Conservation (phyloP, 441 rosid genomes). For the Gossypium davidsonii region DNA sequence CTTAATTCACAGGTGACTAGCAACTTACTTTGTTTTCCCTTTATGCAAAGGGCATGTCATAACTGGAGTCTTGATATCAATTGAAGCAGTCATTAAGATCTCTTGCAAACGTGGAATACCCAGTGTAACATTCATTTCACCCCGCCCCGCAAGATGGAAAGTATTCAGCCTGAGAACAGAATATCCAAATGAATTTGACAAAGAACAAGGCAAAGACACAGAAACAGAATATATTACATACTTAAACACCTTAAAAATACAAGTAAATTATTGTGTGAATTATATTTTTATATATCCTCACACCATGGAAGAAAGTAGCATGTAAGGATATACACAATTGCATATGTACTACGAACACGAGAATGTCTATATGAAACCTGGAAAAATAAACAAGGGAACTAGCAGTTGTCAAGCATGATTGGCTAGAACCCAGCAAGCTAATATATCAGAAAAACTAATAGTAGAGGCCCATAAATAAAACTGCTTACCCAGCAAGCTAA, state of each 20-base stretch:
- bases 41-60: conserved; percentile 83
- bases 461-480: not conserved
- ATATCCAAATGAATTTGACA: not conserved
- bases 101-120: conserved; percentile 97
- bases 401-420: not conserved
- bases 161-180: conserved; percentile 70
- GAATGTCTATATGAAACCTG: not conserved
- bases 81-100: conserved; percentile 88
- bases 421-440: no score
- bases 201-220: not conserved
- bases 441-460: not conserved
- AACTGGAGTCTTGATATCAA: conserved; percentile 76
- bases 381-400: not conserved
- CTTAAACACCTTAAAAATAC: not conserved
- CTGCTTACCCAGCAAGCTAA: not conserved
- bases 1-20: conserved; percentile 11
- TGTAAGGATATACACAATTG: not conserved
- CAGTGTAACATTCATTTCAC: conserved; percentile 98
- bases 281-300: not conserved
- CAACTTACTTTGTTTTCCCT: conserved; percentile 63
- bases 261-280: not conserved
- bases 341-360: not conserved
- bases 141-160: conserved; percentile 99
- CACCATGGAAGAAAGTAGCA: conserved; percentile 2
- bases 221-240: not conserved